Evolutionary conservation across 2,329 filamentous ascomycete genomes (phyloP), one percentile per base, ranked within the genome.

Genomic region (Xylariaceae sp.): DNA sequence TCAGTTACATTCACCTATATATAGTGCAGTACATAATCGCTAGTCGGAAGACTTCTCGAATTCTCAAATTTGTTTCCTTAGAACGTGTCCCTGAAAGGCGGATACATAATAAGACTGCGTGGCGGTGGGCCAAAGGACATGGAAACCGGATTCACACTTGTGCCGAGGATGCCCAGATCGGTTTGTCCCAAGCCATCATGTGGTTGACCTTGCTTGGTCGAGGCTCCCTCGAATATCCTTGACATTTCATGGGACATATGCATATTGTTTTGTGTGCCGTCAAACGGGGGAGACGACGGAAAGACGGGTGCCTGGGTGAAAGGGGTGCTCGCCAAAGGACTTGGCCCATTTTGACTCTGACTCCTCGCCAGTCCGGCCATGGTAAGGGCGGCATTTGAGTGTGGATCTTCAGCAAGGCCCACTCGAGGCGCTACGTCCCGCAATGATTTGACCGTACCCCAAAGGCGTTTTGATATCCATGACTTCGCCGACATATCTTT

Each of bases 371-470:
- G 69, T 1, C 77, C 79, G 47, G 80, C 77, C 79, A 82, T 81
- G 0, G 76, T 75, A n/a, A 80, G 62, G 0, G 79, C 78, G 1
- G 78, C 79, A 7, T 70, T 75, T 8, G 74, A 77, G 57, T 80
- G 78, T 0, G 78, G 71, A 56, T 82, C 78, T 34, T 69, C 73
- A n/a, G 73, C 71, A 26, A 87, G 75, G 0, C 87, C 87, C 1
- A 91, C 78, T 26, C 83, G 80, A 0, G 86, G 85, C 0, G 85
- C 87, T 5, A 89, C 83, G 56, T 88, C 83, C 62, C 88, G 88
- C 39, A 91, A 77, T 0, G 84, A 82, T 43, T 79, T 78, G 50
- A 90, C 83, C 0, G 85, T 89, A 59, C 81, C 80, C 88, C 88
- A 91, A 1, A 91, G 73, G 1, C 87, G 78, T 62, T 87, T 84